phyloP scores from a whole-genome alignment of 176 grass and related monocot genomes.

The Oryza punctata region DNA sequence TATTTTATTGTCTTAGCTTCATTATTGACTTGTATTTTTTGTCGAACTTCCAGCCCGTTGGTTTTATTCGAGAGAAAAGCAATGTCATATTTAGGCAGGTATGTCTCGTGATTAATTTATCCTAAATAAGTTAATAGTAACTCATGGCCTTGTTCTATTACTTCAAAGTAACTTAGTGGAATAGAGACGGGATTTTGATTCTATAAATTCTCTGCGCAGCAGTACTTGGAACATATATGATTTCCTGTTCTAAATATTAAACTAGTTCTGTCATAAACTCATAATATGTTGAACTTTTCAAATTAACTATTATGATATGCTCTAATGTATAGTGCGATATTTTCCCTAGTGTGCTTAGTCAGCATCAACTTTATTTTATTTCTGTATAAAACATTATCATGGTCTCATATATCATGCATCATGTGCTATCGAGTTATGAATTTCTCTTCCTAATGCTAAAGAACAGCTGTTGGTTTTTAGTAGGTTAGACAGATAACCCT shows the following conservation, averaged over 20 bases:
- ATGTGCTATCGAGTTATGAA: conserved; percentile 16
- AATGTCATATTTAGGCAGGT: conserved; percentile 95
- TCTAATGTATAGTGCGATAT: background rate
- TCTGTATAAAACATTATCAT: conserved; percentile 9
- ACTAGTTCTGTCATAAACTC: background rate
- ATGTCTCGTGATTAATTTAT: conserved; percentile 24
- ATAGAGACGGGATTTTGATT: background rate
- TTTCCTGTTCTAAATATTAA: background rate
- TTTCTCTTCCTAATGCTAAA: background rate
- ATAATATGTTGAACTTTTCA: background rate
- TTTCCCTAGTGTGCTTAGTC: background rate
- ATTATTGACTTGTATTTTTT: conserved; percentile 46
- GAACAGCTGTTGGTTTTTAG: conserved; percentile 11
- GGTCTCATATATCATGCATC: background rate
- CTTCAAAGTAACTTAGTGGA: conserved; percentile 4
- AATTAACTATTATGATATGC: conserved; percentile 21
- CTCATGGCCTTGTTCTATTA: background rate
- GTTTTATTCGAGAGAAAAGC: conserved; percentile 87
- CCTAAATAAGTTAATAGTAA: conserved; percentile 21
- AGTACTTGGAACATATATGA: background rate
- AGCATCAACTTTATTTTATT: background rate
- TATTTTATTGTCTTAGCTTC: background rate
- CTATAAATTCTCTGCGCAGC: background rate
- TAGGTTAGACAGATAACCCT: background rate
- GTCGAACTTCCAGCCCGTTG: conserved; percentile 63